Evolutionary conservation across 2,329 filamentous ascomycete species (phyloP), one percentile per base, ranked within the genome.

Genomic region (Dactylellina parvicollis): DNA sequence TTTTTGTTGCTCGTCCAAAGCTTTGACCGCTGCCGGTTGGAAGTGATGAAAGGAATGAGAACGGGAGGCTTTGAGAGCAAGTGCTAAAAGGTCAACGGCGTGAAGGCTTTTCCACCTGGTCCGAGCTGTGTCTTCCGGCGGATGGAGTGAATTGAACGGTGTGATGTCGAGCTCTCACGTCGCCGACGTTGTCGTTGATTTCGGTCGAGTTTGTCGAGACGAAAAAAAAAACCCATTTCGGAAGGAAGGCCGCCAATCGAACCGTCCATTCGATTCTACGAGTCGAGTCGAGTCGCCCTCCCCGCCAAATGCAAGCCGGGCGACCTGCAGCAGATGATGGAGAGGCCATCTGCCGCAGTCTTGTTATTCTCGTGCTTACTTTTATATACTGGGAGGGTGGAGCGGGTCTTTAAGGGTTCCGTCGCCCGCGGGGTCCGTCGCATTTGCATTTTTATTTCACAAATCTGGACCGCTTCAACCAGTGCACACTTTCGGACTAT

Each of bases 221-320:
- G 28, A 65, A 56, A 47, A 47, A 65, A 56, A 56, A 64, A 55
- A 65, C 32, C 34, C 20, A n/a, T 44, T 32, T 3, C 16, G 28
- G 38, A 28, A 46, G 28, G 26, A 47, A 9, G 7, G 32, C 47
- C 16, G 18, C 57, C 57, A 61, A 61, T 61, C 30, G 42, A 46
- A 36, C 20, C 4, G 5, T 28, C 7, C 22, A 3, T 38, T 32
- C 30, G 30, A 32, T 32, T 38, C 34, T n/a, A 38, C 16, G 34
- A 10, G 8, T n/a, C n/a, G n/a, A n/a, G n/a, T n/a, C n/a, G 20
- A 44, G 26, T 44, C 8, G 28, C 16, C 55, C 2, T 46, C 28
- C 42, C 38, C 26, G 14, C 30, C 20, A 40, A 30, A 42, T 62
- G 47, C 59, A 34, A 52, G 26, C 49, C 47, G 59, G 59, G 47